Evolutionary conservation across 2,329 filamentous ascomycete genomes (phyloP), one percentile per base, ranked within the genome.

Genomic region (Cadophora malorum): DNA sequence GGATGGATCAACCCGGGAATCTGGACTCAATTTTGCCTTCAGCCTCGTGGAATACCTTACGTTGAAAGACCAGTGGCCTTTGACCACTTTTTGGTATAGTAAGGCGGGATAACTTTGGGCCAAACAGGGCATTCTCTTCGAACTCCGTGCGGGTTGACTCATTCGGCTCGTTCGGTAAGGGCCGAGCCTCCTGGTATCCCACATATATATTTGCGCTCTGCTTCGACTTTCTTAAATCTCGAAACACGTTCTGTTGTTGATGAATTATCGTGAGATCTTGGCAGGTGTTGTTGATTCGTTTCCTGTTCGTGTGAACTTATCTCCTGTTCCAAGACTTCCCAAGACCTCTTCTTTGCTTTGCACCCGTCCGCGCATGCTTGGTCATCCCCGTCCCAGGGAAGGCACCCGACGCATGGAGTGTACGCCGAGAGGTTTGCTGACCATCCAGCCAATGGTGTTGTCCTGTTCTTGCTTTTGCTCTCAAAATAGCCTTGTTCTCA

Each of bases 261-360:
- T 12, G 12, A 31, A 31, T n/a, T n/a, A 55, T 55, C 52, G 28
- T 25, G 28, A 55, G 31, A 55, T 31, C 28, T 55, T 55, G 52
- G 52, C 52, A 9, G 25, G 52, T 55, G 52, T 55, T 33, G 52
- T 55, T 8, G 33, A 55, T 9, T 55, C 52, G 52, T 12, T 55
- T 55, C 52, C 52, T 55, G 14, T n/a, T 55, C 33, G 14, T 55
- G 31, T 6, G 2, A 28, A 28, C 28, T 28, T n/a, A 14, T 55
- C 7, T 19, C 33, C 25, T 33, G 14, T 55, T 55, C 25, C 25
- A 55, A 55, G 52, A 55, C 14, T n/a, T 33, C 23, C 50, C 52
- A 55, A 55, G 52, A 55, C 25, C 16, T 55, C 52, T 33, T 33
- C 28, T 16, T n/a, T 55, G 25, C 25, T 55, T 55, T 55, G 8